A percentile compares a stretch with the other conserved stretches of the same genome.
These are phyloP conservation scores for Naganishia vaughanmartiniae DNA, from an alignment of 768 basidiomycete genomes.

Conservation along the genomic window DNA sequence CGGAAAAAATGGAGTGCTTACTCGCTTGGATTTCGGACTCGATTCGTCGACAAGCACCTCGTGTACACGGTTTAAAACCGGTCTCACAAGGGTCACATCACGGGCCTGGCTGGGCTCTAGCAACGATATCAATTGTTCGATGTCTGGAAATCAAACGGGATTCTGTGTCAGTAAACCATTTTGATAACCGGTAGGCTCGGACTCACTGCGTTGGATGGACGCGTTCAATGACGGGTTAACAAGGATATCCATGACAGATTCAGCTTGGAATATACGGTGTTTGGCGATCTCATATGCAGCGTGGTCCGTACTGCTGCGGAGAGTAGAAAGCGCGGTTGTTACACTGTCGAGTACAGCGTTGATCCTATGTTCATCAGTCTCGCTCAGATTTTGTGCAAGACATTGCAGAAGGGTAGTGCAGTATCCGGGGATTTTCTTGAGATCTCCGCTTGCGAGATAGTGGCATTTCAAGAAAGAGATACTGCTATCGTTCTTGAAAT, in stretches of 20 bases:
- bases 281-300: conserved; percentile 4
- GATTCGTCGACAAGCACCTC: neutral
- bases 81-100: conserved; percentile 3
- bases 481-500: neutral
- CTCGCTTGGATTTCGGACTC: neutral
- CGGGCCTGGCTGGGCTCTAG: neutral
- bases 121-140: neutral
- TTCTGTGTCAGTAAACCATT: neutral
- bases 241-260: neutral
- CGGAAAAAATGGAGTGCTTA: neutral
- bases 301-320: neutral
- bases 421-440: neutral
- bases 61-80: conserved; percentile 2
- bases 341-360: neutral
- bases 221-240: neutral
- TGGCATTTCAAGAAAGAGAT: neutral
- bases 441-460: neutral
- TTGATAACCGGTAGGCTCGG: too few relatives aligned
- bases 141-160: neutral
- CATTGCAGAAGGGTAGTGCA: neutral
- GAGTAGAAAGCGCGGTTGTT: conserved; percentile 1
- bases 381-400: neutral
- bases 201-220: neutral
- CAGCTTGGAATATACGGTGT: conserved; percentile 1
- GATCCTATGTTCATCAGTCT: neutral